A percentile compares a stretch with the other conserved stretches of the same genome.
Evolutionary conservation across 768 basidiomycete genomes (phyloP).

Genomic region (Suillus luteus): DNA sequence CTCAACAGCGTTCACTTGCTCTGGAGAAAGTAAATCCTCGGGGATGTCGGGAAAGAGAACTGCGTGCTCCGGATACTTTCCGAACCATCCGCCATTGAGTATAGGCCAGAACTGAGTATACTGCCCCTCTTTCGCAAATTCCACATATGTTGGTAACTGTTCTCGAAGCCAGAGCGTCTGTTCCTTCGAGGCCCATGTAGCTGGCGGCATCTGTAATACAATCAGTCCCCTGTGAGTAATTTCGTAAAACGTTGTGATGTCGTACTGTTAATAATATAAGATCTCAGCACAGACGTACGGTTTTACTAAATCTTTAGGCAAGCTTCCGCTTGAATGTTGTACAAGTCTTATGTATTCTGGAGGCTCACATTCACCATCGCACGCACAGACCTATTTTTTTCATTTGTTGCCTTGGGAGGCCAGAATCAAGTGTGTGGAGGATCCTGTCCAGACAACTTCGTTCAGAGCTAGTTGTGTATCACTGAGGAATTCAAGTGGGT

Average conservation of each 20-base stretch:
- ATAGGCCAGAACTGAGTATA: neutral
- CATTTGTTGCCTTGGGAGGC: neutral
- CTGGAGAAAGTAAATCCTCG: neutral
- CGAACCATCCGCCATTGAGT: neutral
- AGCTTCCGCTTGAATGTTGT: neutral
- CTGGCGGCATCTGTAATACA: neutral
- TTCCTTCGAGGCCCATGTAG: neutral
- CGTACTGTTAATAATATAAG: neutral
- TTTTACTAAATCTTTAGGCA: neutral
- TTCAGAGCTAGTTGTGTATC: too few relatives aligned
- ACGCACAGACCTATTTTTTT: neutral
- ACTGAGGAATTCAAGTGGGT: neutral
- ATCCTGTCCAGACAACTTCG: neutral
- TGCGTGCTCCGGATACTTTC: neutral
- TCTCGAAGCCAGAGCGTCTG: neutral
- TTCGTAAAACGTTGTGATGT: neutral
- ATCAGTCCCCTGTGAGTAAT: neutral
- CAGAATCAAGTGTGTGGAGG: neutral
- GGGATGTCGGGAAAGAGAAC: neutral
- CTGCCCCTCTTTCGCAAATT: neutral
- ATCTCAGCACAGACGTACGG: neutral
- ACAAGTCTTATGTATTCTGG: neutral
- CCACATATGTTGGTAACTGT: neutral
- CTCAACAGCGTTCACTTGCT: neutral
- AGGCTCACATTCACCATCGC: neutral